Percentiles rank a stretch among this genome's conserved stretches.
Conservation (phyloP, 768 basidiomycete species). For the Boletus pseudopeckii region DNA sequence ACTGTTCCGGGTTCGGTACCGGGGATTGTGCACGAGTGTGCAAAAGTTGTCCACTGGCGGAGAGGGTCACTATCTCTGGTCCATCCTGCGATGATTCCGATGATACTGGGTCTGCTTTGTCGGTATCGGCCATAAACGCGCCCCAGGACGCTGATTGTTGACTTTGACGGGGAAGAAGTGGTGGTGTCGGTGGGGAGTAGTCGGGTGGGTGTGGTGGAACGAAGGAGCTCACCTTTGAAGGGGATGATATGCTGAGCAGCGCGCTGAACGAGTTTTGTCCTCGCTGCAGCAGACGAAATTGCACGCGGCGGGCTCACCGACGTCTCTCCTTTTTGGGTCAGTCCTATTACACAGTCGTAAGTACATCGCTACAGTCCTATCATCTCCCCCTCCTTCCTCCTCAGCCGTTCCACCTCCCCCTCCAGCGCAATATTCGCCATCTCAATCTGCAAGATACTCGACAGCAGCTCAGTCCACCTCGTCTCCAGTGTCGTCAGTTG, state of each 20-base stretch:
- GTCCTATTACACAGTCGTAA: background rate
- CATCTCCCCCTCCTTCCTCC: constrained; percentile 59
- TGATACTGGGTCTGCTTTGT: constrained; percentile 43
- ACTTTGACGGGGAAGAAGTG: constrained; percentile 9
- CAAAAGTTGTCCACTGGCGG: constrained; percentile 3
- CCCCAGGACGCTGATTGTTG: constrained; percentile 51
- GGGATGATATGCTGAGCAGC: background rate
- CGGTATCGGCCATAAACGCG: constrained; percentile 81
- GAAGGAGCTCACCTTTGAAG: constrained; percentile 8
- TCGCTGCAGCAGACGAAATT: constrained; percentile 16
- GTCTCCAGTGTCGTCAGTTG: constrained; percentile 81
- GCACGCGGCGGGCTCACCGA: constrained; percentile 11
- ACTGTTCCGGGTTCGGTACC: constrained; percentile 9
- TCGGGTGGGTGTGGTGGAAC: background rate
- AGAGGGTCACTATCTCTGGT: constrained; percentile 4
- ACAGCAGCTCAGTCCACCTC: constrained; percentile 91
- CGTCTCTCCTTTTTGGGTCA: constrained; percentile 26
- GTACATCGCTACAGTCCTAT: constrained; percentile 31
- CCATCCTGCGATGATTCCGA: constrained; percentile 38
- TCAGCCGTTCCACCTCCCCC: constrained; percentile 65
- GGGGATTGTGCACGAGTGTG: constrained; percentile 19
- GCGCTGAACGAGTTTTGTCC: constrained; percentile 5
- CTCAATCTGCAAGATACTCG: constrained; percentile 88
- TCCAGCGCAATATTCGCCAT: constrained; percentile 91
- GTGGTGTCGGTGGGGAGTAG: constrained; percentile 4